Evolutionary conservation across 768 basidiomycete genomes (phyloP).

Genomic region (Stropharia rugosoannulata): DNA sequence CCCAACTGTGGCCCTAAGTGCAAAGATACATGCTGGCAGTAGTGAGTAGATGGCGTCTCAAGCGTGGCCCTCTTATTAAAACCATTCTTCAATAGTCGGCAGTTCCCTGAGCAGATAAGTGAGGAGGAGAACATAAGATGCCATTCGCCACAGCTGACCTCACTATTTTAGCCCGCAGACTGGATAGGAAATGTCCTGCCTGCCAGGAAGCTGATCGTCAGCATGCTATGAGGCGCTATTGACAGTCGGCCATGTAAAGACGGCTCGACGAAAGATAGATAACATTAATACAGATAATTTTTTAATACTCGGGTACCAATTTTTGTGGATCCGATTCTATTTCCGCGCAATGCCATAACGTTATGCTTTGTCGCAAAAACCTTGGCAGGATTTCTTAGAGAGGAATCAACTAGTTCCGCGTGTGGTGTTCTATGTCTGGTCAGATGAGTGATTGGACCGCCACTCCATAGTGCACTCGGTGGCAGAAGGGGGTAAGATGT

Average conservation of each 20-base stretch:
- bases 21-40: conserved; percentile 70
- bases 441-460: conserved; percentile 17
- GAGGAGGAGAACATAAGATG: conserved; percentile 2
- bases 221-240: conserved; percentile 2
- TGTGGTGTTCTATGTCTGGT: conserved; percentile 10
- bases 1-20: conserved; percentile 59
- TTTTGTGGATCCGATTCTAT: no score
- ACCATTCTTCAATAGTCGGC: conserved; percentile 43
- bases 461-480: conserved; percentile 13
- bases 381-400: conserved; percentile 9
- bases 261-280: background rate
- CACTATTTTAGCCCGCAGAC: conserved; percentile 12
- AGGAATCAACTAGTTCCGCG: conserved; percentile 10
- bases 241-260: background rate
- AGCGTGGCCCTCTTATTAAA: background rate
- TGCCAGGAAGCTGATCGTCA: conserved; percentile 22
- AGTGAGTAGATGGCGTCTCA: conserved; percentile 43
- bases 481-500: conserved; percentile 19
- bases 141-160: background rate
- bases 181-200: conserved; percentile 23
- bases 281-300: conserved; percentile 16
- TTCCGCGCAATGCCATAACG: background rate
- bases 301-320: no score
- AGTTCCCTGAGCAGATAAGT: conserved; percentile 74
- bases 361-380: conserved; percentile 8